phyloP scores from a whole-genome alignment of 306 rosid species.

The Spatholobus suberectus region DNA sequence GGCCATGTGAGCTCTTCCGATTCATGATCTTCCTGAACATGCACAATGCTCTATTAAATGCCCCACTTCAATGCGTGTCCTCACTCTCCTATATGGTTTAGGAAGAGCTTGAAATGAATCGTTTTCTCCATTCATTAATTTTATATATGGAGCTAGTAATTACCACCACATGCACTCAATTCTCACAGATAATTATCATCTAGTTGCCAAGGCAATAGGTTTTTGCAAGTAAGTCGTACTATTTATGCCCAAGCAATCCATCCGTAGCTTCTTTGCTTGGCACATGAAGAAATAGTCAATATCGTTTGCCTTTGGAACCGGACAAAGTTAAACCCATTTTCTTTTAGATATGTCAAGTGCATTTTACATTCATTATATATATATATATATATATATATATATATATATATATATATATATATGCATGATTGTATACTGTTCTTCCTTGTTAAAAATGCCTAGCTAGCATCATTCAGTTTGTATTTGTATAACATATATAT shows the following conservation, averaged over 20 bases:
- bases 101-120: not conserved
- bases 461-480: not conserved
- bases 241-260: conserved; percentile 33
- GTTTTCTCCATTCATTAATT: not conserved
- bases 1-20: conserved; percentile 32
- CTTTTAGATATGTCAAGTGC: not conserved
- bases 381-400: too few species aligned
- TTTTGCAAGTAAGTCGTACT: not conserved
- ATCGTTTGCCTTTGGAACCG: not conserved
- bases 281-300: conserved; percentile 15
- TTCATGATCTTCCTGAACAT: not conserved
- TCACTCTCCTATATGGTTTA: not conserved
- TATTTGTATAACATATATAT: not conserved
- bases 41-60: not conserved
- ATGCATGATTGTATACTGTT: too few species aligned
- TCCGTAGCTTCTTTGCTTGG: conserved; percentile 3
- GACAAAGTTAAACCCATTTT: not conserved
- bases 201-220: conserved; percentile 34
- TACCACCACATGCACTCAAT: conserved; percentile 23
- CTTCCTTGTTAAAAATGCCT: not conserved
- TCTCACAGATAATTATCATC: not conserved
- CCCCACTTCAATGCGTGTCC: not conserved
- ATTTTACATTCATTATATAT: not conserved
- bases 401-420: too few species aligned
- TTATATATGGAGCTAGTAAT: not conserved